Evolutionary conservation across 768 basidiomycete genomes (phyloP).

Genomic region (Hygrophorus pudorinus): DNA sequence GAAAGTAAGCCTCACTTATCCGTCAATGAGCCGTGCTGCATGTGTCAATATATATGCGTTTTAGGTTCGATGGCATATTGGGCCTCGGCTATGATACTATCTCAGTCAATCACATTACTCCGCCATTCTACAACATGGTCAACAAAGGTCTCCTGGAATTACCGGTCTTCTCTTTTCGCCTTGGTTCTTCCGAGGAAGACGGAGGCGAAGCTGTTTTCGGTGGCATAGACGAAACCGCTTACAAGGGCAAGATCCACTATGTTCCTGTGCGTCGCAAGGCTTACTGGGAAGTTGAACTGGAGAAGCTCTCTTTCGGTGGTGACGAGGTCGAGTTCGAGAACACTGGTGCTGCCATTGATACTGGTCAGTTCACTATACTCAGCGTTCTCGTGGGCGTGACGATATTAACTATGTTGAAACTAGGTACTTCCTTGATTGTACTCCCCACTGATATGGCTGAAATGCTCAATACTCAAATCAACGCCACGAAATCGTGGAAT

Average conservation of each 20-base stretch:
- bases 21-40: background rate
- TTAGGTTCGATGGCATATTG: conserved; percentile 89
- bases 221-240: conserved; percentile 71
- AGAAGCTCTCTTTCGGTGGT: conserved; percentile 75
- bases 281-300: conserved; percentile 97
- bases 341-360: conserved; percentile 91
- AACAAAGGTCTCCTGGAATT: conserved; percentile 69
- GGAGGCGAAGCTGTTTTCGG: conserved; percentile 90
- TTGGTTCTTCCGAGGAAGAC: conserved; percentile 80
- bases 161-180: conserved; percentile 89
- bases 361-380: conserved; percentile 34
- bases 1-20: conserved; percentile 51
- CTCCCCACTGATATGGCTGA: conserved; percentile 92
- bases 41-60: background rate
- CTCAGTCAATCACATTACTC: conserved; percentile 83
- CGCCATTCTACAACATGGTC: conserved; percentile 94
- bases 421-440: conserved; percentile 90
- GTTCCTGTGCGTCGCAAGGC: conserved; percentile 91
- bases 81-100: conserved; percentile 95
- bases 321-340: conserved; percentile 86
- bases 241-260: conserved; percentile 73
- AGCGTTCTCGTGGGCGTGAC: background rate
- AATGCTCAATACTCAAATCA: conserved; percentile 94
- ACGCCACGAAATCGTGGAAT: conserved; percentile 91
- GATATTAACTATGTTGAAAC: background rate